These are phyloP conservation scores for Plasmodium coatneyi DNA, from an alignment of 169 alveolate genomes.

Conservation along the genomic window DNA sequence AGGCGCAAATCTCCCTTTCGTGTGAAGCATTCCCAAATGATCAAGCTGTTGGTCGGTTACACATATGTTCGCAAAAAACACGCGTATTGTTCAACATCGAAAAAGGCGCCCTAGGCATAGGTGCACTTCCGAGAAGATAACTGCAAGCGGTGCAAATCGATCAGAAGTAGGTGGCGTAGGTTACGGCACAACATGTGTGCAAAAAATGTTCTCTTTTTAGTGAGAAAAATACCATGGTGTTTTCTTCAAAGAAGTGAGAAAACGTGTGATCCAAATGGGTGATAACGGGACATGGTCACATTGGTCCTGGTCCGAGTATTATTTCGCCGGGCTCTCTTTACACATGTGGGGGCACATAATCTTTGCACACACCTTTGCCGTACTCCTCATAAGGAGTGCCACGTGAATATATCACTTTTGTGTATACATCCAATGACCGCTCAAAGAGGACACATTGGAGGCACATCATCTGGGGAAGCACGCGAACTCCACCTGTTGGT, in stretches of 20 bases:
- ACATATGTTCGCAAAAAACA: background rate
- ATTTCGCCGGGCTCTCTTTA: background rate
- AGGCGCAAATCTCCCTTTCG: background rate
- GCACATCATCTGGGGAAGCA: background rate
- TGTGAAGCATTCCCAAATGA: background rate
- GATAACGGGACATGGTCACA: background rate
- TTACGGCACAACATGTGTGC: background rate
- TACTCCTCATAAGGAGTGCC: background rate
- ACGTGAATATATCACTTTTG: background rate
- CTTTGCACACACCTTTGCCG: background rate
- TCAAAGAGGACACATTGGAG: background rate
- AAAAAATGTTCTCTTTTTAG: background rate
- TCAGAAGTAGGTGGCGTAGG: background rate
- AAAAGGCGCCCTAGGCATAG: background rate
- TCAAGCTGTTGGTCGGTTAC: background rate
- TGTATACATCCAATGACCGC: background rate
- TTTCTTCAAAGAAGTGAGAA: background rate
- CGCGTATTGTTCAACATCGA: background rate
- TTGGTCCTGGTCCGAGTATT: background rate
- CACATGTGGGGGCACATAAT: background rate
- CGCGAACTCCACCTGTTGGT: background rate
- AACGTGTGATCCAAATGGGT: background rate
- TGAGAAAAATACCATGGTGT: background rate
- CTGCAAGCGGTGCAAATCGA: background rate
- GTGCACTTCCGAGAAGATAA: background rate